Base-by-base conservation (phyloP, 1,284 basidiomycete genomes). In the Golubevia sp. region DNA sequence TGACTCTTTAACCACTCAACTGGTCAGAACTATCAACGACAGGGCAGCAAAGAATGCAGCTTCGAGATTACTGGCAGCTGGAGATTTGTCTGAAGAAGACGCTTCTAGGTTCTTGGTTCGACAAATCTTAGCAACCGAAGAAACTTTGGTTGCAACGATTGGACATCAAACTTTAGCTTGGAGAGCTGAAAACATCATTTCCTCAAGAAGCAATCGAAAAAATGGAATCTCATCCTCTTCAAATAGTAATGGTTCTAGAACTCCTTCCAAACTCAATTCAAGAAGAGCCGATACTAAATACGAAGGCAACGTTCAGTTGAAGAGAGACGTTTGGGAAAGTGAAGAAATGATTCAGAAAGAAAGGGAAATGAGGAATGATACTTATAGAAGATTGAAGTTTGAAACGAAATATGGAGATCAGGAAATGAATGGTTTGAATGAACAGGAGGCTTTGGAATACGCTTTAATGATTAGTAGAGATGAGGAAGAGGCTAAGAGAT, bases 401-500 rank as follows among this genome's bases (percentile, higher is more conserved):
- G 51, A 86, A 87, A 38, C 84, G 87, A 44, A 88, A 90, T 71
- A 85, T 82, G 44, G 76, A 77, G 13, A 85, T 21, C 86, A 88
- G 23, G 85, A 85, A n/a, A 86, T 94, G 8, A 79, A 74, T n/a
- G 92, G 91, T 0, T 84, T 94, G 53, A 89, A 87, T 68, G 92
- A 94, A 74, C 84, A 85, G 5, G 92, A 92, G 74, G 91, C 91
- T 0, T 85, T 94, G 21, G 91, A 92, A 71, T 94, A 94, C 74
- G 88, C 90, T 0, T 82, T 94, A 59, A 93, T 94, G 91, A 87
- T 94, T 62, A 92, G 91, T 67, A 88, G 91, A 3, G 92, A 94
- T 44, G 91, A 93, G 76, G 89, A 88, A 24, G 85, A 86, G 62
- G 78, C 68, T 2, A 75, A 71, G 38, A 21, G 7, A n/a, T 38